Evolutionary conservation across 768 basidiomycete species (phyloP).

Genomic region (Leccinum ochraceum): DNA sequence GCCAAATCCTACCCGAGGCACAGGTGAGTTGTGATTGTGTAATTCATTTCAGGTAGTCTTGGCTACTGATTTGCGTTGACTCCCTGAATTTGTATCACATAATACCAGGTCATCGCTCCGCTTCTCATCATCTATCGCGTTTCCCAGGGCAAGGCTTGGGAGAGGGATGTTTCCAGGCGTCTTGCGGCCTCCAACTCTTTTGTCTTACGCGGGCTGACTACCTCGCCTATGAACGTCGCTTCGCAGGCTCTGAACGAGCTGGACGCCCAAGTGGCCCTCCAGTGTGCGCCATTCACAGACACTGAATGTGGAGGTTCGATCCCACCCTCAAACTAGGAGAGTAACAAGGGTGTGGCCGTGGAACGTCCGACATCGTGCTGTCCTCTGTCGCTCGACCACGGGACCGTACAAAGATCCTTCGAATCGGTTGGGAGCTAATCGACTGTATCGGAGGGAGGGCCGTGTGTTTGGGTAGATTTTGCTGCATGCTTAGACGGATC

Average conservation of each 20-base stretch:
- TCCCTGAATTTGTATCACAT: not conserved
- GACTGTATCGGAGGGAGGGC: not conserved
- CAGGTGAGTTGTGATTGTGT: constrained; percentile 20
- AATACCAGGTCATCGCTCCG: constrained; percentile 47
- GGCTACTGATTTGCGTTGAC: not conserved
- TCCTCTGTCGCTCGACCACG: not conserved
- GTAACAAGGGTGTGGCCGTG: not conserved
- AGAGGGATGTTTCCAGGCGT: constrained; percentile 17
- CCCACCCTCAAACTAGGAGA: not conserved
- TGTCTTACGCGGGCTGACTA: constrained; percentile 14
- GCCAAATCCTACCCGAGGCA: constrained; percentile 31
- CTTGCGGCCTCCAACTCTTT: constrained; percentile 1
- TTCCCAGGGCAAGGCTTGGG: constrained; percentile 47
- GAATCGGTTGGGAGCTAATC: not conserved
- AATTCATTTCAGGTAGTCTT: not conserved
- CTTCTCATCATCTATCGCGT: constrained; percentile 50
- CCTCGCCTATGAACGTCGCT: not conserved
- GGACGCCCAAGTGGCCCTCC: constrained; percentile 19
- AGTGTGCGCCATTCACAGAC: constrained; percentile 1
- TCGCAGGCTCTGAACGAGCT: constrained; percentile 3
- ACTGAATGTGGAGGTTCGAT: constrained; percentile 3
- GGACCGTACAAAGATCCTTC: not conserved
- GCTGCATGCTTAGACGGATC: not conserved
- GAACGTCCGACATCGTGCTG: not conserved
- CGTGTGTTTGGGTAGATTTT: not conserved